Evolutionary conservation across 1,284 basidiomycete species (phyloP).

Genomic region (Mycosarcoma maydis): DNA sequence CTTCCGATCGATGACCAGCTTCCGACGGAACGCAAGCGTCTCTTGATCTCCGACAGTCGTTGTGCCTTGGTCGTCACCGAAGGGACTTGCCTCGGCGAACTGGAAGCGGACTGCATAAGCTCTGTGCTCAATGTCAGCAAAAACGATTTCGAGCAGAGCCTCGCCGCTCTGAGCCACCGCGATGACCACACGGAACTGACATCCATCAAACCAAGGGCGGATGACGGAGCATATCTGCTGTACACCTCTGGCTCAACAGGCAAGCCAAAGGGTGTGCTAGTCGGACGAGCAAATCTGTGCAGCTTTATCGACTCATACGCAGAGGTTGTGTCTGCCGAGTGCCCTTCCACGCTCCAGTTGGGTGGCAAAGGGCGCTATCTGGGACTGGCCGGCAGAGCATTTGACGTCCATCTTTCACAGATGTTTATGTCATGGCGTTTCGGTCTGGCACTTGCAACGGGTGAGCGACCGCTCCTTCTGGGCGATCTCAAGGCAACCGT

Average conservation of each 20-base stretch:
- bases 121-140: constrained; percentile 4
- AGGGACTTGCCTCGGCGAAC: constrained; percentile 5
- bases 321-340: constrained; percentile 12
- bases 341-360: constrained; percentile 9
- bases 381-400: constrained; percentile 67
- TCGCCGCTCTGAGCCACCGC: background rate
- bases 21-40: constrained; percentile 70
- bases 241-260: constrained; percentile 72
- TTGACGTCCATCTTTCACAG: constrained; percentile 72
- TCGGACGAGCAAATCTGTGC: constrained; percentile 14
- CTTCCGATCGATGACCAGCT: constrained; percentile 73
- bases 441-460: constrained; percentile 70
- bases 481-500: constrained; percentile 71
- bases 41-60: constrained; percentile 70
- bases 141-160: background rate
- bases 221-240: constrained; percentile 69
- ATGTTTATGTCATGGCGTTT: constrained; percentile 70
- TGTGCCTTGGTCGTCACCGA: constrained; percentile 66
- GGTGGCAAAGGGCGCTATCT: constrained; percentile 15
- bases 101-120: constrained; percentile 5
- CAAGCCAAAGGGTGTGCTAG: constrained; percentile 73
- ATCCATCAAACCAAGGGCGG: background rate
- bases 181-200: background rate
- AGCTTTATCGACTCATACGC: constrained; percentile 19
- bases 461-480: constrained; percentile 70